phyloP scores from a whole-genome alignment of 306 rosid species.

The Dalbergia cochinchinensis region DNA sequence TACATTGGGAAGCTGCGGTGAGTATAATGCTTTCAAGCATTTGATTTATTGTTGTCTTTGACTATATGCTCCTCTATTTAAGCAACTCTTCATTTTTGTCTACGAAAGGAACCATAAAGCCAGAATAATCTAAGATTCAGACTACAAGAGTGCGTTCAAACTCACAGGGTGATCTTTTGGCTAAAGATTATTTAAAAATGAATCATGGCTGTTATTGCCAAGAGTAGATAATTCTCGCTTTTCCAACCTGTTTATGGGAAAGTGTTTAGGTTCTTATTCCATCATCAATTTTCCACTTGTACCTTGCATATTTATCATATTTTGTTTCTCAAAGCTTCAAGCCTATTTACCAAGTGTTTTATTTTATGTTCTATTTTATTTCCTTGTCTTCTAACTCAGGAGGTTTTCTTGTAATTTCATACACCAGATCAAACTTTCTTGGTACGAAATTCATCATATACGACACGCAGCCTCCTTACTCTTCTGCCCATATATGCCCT shows the following conservation, averaged over 20 bases:
- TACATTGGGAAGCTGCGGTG: conserved; percentile 91
- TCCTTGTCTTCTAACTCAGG: not conserved
- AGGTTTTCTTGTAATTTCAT: conserved; percentile 29
- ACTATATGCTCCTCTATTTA: not conserved
- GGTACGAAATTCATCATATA: conserved; percentile 90
- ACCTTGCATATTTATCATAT: not conserved
- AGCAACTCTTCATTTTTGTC: not conserved
- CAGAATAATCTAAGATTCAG: not conserved
- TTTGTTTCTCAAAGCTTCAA: conserved; percentile 10
- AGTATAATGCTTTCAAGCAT: conserved; percentile 35
- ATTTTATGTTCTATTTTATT: conserved; percentile 10
- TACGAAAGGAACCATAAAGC: not conserved
- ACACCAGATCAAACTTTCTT: conserved; percentile 87
- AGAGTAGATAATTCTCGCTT: not conserved
- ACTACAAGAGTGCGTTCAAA: not conserved
- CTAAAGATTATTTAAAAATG: not conserved
- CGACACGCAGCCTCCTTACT: conserved; percentile 85
- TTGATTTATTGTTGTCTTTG: not conserved
- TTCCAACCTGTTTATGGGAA: not conserved
- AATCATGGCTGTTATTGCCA: not conserved
- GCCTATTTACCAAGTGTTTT: not conserved
- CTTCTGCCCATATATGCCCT: conserved; percentile 65
- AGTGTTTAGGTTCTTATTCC: conserved; percentile 12
- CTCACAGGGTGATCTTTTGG: not conserved
- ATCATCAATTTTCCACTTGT: conserved; percentile 21